phyloP scores from a whole-genome alignment of 106 monocot species.

The Allium fistulosum region DNA sequence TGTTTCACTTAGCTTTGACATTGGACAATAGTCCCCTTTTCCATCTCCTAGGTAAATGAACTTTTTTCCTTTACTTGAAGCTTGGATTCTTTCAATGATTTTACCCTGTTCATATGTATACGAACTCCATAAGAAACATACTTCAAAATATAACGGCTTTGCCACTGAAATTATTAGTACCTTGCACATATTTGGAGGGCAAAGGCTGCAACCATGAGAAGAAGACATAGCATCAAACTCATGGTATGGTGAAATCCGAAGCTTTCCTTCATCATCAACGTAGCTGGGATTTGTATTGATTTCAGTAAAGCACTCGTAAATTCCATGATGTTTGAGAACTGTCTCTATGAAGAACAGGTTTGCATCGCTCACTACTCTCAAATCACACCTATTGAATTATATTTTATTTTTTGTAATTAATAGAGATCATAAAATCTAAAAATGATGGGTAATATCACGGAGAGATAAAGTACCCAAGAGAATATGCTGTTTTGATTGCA shows the following conservation, averaged over 20 bases:
- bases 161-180: slow-evolving; percentile 13
- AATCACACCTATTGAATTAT: slow-evolving; percentile 50
- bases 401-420: not conserved
- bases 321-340: slow-evolving; percentile 76
- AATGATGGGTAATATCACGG: not conserved
- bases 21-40: slow-evolving; percentile 63
- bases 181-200: slow-evolving; percentile 99
- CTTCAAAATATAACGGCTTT: not conserved
- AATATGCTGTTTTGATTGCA: slow-evolving; percentile 39
- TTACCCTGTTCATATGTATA: not conserved
- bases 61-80: slow-evolving; percentile 9
- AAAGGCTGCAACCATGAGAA: slow-evolving; percentile 55
- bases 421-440: not conserved
- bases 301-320: slow-evolving; percentile 66
- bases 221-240: slow-evolving; percentile 21
- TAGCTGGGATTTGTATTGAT: slow-evolving; percentile 79
- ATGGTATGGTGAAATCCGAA: slow-evolving; percentile 63
- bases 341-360: slow-evolving; percentile 80
- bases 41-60: slow-evolving; percentile 66
- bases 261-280: slow-evolving; percentile 63
- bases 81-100: slow-evolving; percentile 6
- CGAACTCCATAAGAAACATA: not conserved
- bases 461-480: slow-evolving; percentile 28
- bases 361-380: slow-evolving; percentile 88
- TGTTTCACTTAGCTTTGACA: slow-evolving; percentile 18